phyloP scores from a whole-genome alignment of 768 basidiomycete genomes.

The Coprinopsis sp. region DNA sequence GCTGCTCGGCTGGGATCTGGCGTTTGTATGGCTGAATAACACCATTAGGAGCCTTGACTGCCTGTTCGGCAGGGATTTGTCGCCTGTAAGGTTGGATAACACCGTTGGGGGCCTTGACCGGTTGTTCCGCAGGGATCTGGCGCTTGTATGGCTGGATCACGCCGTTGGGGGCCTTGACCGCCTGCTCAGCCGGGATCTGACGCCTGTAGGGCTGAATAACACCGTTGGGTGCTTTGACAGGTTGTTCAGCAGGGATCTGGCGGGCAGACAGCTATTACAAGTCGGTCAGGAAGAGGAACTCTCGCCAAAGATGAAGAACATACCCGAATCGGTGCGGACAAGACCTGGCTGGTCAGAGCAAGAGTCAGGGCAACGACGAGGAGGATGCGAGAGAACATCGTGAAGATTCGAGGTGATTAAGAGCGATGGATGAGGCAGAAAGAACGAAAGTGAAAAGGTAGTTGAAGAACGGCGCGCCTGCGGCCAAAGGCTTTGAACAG shows the following conservation, averaged over 20 bases:
- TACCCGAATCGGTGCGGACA: constrained; percentile 37
- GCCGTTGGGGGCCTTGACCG: constrained; percentile 17
- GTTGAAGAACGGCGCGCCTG: constrained; percentile 29
- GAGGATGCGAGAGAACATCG: constrained; percentile 43
- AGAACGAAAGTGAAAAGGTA: constrained; percentile 17
- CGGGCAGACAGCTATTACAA: constrained; percentile 14
- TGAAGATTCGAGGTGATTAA: constrained; percentile 13
- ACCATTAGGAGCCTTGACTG: constrained; percentile 9
- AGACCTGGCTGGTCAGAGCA: constrained; percentile 40
- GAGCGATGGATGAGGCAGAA: constrained; percentile 1
- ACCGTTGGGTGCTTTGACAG: constrained; percentile 24
- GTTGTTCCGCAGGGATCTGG: constrained; percentile 19
- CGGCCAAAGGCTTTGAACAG: constrained; percentile 25
- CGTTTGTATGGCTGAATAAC: constrained; percentile 14
- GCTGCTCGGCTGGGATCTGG: constrained; percentile 16
- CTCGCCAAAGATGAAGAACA: constrained; percentile 22
- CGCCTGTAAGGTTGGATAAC: constrained; percentile 14
- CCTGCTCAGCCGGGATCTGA: constrained; percentile 20
- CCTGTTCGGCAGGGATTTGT: constrained; percentile 15
- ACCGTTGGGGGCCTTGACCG: constrained; percentile 5
- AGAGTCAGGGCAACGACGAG: constrained; percentile 37
- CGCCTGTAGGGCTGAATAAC: constrained; percentile 18
- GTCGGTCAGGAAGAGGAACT: background rate
- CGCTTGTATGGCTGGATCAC: constrained; percentile 10
- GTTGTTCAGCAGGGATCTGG: constrained; percentile 15